Percentiles rank a stretch among this genome's conserved stretches.
Evolutionary conservation across 2,329 filamentous ascomycete species (phyloP).

Genomic region (Mycosphaerella sp.): DNA sequence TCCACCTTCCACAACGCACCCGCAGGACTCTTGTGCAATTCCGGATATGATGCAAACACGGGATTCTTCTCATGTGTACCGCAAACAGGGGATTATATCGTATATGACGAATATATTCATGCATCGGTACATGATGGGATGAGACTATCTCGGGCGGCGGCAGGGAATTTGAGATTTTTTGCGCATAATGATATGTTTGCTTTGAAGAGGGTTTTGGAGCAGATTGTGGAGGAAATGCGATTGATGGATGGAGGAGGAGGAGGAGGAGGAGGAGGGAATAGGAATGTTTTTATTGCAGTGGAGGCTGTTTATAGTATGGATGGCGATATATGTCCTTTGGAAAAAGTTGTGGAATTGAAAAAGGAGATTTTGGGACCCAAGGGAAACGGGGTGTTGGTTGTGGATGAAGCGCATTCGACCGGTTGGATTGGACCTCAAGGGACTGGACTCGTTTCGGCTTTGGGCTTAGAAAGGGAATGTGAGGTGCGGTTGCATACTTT

Average conservation of each 20-base stretch:
- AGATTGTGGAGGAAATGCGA: conserved; percentile 31
- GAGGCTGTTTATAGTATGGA: conserved; percentile 80
- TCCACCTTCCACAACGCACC: conserved; percentile 56
- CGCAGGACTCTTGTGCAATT: conserved; percentile 54
- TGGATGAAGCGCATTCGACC: conserved; percentile 64
- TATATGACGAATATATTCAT: conserved; percentile 72
- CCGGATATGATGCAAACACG: conserved; percentile 47
- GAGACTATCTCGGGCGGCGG: conserved; percentile 54
- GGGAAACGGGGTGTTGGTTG: conserved; percentile 48
- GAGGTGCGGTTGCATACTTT: conserved; percentile 59
- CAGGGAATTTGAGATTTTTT: conserved; percentile 42
- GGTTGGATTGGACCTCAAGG: conserved; percentile 54
- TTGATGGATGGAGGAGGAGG: too few relatives aligned
- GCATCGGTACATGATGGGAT: conserved; percentile 76
- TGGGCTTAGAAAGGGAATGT: conserved; percentile 51
- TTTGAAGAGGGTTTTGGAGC: conserved; percentile 31
- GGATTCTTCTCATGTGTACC: conserved; percentile 46
- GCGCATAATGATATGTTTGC: conserved; percentile 49
- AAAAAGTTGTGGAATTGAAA: conserved; percentile 53
- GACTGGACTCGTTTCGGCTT: conserved; percentile 52
- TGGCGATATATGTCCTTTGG: conserved; percentile 63
- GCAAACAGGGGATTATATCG: conserved; percentile 46
- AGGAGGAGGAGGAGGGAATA: conserved; percentile 36
- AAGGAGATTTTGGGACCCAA: conserved; percentile 37
- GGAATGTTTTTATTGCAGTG: conserved; percentile 61